phyloP scores from a whole-genome alignment of 2,329 filamentous ascomycete species.

The Neofusicoccum cordaticola region DNA sequence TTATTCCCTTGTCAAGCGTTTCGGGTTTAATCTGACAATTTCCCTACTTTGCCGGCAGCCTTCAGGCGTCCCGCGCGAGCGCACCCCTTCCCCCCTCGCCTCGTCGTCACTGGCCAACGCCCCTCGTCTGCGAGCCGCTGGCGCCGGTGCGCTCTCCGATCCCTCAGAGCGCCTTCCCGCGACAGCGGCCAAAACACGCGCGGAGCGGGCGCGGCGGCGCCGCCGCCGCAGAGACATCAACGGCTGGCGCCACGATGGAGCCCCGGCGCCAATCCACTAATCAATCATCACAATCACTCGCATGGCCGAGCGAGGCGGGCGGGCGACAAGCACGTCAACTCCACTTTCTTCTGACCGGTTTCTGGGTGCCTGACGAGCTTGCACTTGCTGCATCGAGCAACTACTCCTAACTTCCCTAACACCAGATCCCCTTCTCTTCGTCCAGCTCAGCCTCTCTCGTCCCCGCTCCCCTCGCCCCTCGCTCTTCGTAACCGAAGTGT shows the following conservation, averaged over 20 bases:
- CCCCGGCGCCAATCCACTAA: slow-evolving; percentile 10
- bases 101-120: background rate
- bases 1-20: background rate
- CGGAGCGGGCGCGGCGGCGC: slow-evolving; percentile 10
- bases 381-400: slow-evolving; percentile 3
- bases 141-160: slow-evolving; percentile 1
- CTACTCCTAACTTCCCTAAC: slow-evolving; percentile 2
- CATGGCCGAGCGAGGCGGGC: background rate
- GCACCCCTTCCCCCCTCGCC: slow-evolving; percentile 5
- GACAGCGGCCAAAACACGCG: slow-evolving; percentile 5
- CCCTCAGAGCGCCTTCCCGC: background rate
- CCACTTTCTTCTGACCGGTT: slow-evolving; percentile 16
- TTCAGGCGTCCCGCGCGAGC: slow-evolving; percentile 4
- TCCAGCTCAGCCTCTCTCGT: background rate
- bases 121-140: slow-evolving; percentile 2
- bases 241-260: slow-evolving; percentile 13
- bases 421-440: background rate
- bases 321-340: slow-evolving; percentile 10
- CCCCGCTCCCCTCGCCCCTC: background rate
- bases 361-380: slow-evolving; percentile 10
- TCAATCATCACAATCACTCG: slow-evolving; percentile 12
- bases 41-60: background rate
- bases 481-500: background rate
- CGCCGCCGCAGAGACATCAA: slow-evolving; percentile 8
- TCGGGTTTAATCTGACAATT: slow-evolving; percentile 13